Conservation (phyloP, 2,329 filamentous ascomycete genomes). For the Beauveria brongniartii region DNA sequence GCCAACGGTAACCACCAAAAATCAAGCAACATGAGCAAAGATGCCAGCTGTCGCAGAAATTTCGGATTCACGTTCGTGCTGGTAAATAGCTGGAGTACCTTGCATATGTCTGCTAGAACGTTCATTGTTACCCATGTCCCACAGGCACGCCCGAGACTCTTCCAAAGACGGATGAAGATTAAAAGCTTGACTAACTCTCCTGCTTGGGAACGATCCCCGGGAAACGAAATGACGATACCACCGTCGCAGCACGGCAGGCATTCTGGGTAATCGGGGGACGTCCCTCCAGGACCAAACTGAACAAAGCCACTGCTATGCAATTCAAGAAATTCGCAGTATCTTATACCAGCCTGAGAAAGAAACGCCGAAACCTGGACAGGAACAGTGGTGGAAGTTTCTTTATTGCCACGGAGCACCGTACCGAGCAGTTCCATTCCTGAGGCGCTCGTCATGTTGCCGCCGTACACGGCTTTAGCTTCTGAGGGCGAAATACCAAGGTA, state of each 20-base stretch:
- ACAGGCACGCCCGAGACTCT: background rate
- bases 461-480: background rate
- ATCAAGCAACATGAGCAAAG: conserved; percentile 1
- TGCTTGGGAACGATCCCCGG: background rate
- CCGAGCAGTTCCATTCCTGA: background rate
- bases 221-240: background rate
- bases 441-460: conserved; percentile 5
- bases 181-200: background rate
- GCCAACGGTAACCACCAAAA: background rate
- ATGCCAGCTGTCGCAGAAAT: conserved; percentile 6
- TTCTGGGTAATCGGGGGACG: background rate
- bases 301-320: background rate
- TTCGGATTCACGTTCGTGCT: conserved; percentile 5
- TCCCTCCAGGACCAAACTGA: background rate
- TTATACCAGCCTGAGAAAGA: background rate
- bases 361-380: background rate
- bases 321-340: conserved; percentile 8
- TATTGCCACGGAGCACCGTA: background rate
- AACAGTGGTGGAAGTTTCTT: background rate
- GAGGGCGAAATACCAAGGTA: background rate
- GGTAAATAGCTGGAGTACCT: background rate
- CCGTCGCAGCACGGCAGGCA: conserved; percentile 7
- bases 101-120: background rate
- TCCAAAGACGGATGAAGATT: conserved; percentile 5
- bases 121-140: background rate